Evolutionary conservation across 78 protist genomes (phyloP).

Genomic region (Planoprotostelium fungivorum): DNA sequence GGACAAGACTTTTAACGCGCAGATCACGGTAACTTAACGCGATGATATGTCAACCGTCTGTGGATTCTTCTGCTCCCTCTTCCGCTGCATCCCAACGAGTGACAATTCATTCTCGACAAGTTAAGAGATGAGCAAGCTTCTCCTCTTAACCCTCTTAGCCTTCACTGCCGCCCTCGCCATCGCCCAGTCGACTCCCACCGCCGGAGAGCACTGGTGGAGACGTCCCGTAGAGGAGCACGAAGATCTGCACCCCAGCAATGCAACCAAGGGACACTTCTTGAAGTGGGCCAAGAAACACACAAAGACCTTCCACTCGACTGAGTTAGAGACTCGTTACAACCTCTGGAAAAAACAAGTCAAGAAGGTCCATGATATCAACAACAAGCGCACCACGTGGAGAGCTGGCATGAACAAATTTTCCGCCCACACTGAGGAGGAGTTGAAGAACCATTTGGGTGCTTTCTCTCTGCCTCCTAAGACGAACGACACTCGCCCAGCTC

Average conservation of each 20-base stretch:
- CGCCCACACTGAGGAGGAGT: not conserved
- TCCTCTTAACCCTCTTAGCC: no score
- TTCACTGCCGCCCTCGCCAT: no score
- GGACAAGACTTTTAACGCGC: no score
- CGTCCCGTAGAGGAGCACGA: not conserved
- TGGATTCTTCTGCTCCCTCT: no score
- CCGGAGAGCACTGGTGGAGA: not conserved
- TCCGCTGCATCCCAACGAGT: no score
- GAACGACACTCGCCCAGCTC: not conserved
- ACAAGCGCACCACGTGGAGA: not conserved
- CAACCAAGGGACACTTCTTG: not conserved
- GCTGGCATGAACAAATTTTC: not conserved
- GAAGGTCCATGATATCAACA: not conserved
- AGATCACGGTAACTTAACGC: no score
- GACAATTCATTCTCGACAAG: no score
- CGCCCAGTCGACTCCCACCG: no score
- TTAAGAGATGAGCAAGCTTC: no score
- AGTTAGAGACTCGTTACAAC: not conserved
- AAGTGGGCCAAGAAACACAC: not conserved
- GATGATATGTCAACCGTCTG: no score
- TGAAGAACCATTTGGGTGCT: not conserved
- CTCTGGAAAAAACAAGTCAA: not conserved
- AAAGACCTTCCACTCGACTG: not conserved
- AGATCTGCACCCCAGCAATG: not conserved
- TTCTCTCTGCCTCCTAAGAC: not conserved